Base-by-base conservation (phyloP, 257 asterid species). In the Solanum sparsipilum region DNA sequence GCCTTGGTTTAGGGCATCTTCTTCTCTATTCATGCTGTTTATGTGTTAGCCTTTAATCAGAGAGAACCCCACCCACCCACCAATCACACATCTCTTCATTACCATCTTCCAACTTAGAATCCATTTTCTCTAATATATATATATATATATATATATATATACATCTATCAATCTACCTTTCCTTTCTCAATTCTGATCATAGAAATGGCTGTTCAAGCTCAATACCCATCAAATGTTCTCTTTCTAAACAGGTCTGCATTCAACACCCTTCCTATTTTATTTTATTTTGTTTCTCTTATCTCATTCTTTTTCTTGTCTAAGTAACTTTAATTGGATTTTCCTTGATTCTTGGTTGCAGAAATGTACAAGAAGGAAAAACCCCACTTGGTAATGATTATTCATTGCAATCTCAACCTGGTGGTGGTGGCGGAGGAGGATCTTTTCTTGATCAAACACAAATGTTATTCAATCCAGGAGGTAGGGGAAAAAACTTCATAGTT, bases 131-230 rank as follows among this genome's bases (percentile, higher is more conserved):
- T 52, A 2, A 52, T 52, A 35, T 38, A 32, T 85, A 20, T 76
- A 65, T 87, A 39, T 15, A 13, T 76, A 65, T 87, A 39, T 15
- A 13, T 31, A 52, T 85, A 20, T 76, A 65, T 87, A 39, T 16
- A 15, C 9, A 46, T 67, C 9, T 27, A 79, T 65, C 74, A 27
- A 27, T 81, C 85, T 79, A 44, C 39, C 78, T 32, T 81, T 72
- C 72, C n/a, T 21, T 13, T 18, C 11, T 65, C 8, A 78, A n/a
- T 36, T 46, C 38, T 13, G 52, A 44, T 79, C 73, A 71, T 27
- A 32, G 20, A 68, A 68, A 92, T 92, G 94, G 94, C 93, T 32
- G 92, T 92, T 85, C 94, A 92, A 92, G 94, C 94, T 87, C 94
- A 89, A 76, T 90, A 92, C 41, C 90, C 94, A 6, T 92, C 94